Percentiles rank a stretch among this genome's conserved stretches.
These are phyloP conservation scores for Brassica juncea DNA, from an alignment of 345 rosid genomes.

Conservation along the genomic window DNA sequence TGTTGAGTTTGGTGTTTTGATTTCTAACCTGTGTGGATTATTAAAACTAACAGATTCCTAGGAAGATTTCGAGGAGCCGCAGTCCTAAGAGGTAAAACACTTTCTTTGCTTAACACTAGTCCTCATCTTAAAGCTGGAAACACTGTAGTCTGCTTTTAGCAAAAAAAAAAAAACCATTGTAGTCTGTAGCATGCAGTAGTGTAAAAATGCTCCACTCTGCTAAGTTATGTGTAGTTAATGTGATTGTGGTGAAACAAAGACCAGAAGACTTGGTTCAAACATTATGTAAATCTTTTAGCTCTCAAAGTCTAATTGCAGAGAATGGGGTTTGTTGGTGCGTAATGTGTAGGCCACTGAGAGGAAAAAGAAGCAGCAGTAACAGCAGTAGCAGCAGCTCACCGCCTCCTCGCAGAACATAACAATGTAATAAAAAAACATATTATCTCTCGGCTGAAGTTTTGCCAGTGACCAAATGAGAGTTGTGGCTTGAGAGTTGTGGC, in stretches of 20 bases:
- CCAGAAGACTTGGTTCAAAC: not conserved
- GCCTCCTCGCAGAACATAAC: slow-evolving; percentile 57
- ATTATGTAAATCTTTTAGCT: not conserved
- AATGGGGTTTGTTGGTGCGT: slow-evolving; percentile 6
- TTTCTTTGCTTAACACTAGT: not conserved
- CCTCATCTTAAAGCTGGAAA: slow-evolving; percentile 3
- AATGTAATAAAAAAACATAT: not conserved
- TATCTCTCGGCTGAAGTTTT: not conserved
- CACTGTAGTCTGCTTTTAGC: not conserved
- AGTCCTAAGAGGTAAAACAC: slow-evolving; percentile 78
- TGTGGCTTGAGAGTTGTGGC: too few species aligned
- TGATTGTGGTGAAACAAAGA: not conserved
- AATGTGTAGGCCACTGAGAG: slow-evolving; percentile 71
- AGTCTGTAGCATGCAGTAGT: not conserved
- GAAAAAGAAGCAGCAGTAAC: slow-evolving; percentile 78
- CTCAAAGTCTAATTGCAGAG: not conserved
- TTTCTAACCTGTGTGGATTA: not conserved
- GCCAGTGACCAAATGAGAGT: not conserved
- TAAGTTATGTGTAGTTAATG: not conserved
- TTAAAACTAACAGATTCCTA: slow-evolving; percentile 66
- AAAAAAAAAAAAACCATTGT: not conserved
- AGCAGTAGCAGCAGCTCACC: slow-evolving; percentile 93
- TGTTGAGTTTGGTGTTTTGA: not conserved
- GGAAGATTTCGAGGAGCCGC: slow-evolving; percentile 75
- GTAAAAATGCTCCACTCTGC: not conserved